A percentile compares a stretch with the other conserved stretches of the same genome.
Conservation (phyloP, 176 grass and related monocot species). For the Triticum turgidum region DNA sequence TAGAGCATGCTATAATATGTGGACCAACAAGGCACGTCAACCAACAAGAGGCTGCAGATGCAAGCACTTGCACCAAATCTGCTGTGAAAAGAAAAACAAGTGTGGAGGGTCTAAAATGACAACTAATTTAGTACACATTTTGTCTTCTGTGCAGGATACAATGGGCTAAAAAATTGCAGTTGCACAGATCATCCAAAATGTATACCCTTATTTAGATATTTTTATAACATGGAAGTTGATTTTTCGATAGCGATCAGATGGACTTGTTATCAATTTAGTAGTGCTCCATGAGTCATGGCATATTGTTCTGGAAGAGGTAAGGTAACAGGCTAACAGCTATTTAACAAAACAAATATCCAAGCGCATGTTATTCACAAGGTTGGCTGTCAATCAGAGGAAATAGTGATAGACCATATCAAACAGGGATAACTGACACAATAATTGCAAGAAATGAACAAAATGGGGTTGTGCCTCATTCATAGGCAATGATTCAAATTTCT, state of each 20-base stretch:
- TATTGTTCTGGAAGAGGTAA: constrained; percentile 4
- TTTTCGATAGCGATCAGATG: background rate
- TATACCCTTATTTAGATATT: background rate
- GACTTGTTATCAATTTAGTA: background rate
- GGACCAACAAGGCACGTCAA: background rate
- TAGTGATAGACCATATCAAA: constrained; percentile 12
- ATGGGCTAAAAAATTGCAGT: background rate
- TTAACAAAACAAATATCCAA: background rate
- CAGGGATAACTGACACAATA: background rate
- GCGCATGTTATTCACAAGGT: constrained; percentile 6
- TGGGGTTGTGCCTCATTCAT: background rate
- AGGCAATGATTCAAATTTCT: background rate
- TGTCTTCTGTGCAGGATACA: background rate
- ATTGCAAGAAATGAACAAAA: background rate
- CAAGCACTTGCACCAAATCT: background rate
- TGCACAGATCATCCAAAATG: background rate
- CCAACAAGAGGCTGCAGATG: background rate
- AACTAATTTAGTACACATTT: background rate
- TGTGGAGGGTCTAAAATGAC: background rate
- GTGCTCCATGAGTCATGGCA: background rate
- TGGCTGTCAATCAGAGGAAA: background rate
- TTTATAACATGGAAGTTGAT: background rate
- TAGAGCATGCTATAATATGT: constrained; percentile 6
- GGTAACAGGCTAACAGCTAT: background rate
- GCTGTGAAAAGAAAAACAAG: background rate